These are phyloP conservation scores for Melampsora americana DNA, from an alignment of 1,284 basidiomycete species.

Conservation along the genomic window DNA sequence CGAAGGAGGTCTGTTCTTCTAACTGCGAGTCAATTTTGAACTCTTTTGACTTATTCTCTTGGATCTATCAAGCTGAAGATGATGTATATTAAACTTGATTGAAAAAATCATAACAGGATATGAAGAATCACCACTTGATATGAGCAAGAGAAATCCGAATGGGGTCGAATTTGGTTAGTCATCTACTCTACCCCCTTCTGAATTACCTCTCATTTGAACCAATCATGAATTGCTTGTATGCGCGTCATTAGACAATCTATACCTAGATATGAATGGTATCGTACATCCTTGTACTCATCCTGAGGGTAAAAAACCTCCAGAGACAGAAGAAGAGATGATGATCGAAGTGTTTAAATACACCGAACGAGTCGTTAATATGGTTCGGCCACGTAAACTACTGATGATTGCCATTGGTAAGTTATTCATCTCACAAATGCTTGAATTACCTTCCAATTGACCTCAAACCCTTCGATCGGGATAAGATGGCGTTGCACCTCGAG, in stretches of 20 bases:
- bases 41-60: neutral
- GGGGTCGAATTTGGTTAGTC: conserved; percentile 87
- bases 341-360: conserved; percentile 94
- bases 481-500: conserved; percentile 96
- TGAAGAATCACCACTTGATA: conserved; percentile 58
- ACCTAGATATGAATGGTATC: conserved; percentile 54
- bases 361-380: conserved; percentile 94
- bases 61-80: too few species aligned
- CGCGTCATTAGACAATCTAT: conserved; percentile 39
- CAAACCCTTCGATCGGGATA: conserved; percentile 1
- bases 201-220: neutral
- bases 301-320: conserved; percentile 90
- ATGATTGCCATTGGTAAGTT: conserved; percentile 93
- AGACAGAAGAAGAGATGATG: conserved; percentile 99
- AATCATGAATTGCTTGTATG: neutral
- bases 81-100: neutral
- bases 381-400: conserved; percentile 85
- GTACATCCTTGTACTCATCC: conserved; percentile 99
- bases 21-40: neutral
- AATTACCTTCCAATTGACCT: neutral
- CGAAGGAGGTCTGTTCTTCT: conserved; percentile 48
- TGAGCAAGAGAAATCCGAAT: conserved; percentile 85
- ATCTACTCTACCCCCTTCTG: conserved; percentile 11
- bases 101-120: conserved; percentile 7
- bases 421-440: conserved; percentile 1